Percentiles rank a stretch among this genome's conserved stretches.
phyloP scores from a whole-genome alignment of 345 rosid species.

The Crucihimalaya himalaica region DNA sequence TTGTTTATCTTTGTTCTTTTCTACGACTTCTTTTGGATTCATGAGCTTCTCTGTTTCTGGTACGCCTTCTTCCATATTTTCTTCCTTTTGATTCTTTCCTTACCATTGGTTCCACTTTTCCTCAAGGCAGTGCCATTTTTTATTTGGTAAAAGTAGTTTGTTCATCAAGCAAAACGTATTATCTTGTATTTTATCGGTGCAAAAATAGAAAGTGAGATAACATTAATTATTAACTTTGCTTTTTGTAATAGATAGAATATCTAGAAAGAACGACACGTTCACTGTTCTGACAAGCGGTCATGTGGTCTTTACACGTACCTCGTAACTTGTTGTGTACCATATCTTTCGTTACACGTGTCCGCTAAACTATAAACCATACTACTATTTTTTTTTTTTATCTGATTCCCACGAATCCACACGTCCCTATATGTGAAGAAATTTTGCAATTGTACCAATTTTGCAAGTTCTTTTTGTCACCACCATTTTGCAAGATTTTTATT shows the following conservation, averaged over 20 bases:
- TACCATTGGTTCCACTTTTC: constrained; percentile 13
- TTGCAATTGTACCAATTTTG: not conserved
- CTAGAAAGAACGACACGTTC: constrained; percentile 21
- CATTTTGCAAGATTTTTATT: not conserved
- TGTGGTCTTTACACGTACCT: constrained; percentile 32
- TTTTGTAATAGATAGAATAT: not conserved
- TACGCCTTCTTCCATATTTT: constrained; percentile 53
- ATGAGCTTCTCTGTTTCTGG: constrained; percentile 45
- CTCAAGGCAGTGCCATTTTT: not conserved
- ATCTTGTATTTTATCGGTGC: too few relatives aligned
- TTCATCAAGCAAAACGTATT: not conserved
- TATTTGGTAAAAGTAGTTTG: not conserved
- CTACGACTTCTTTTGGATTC: constrained; percentile 12
- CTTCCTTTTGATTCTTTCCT: not conserved
- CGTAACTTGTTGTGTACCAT: constrained; percentile 21
- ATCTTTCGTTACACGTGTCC: not conserved
- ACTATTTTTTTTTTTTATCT: not conserved
- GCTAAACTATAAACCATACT: not conserved
- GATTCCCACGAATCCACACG: not conserved
- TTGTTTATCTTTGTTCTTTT: not conserved
- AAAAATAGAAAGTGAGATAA: too few relatives aligned
- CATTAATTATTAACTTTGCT: not conserved
- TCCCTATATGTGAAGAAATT: not conserved
- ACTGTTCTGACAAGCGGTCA: constrained; percentile 9
- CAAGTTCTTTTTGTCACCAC: not conserved